These are phyloP conservation scores for Coemansia sp. DNA, from an alignment of 192 early-diverging fungal genomes.

Conservation along the genomic window DNA sequence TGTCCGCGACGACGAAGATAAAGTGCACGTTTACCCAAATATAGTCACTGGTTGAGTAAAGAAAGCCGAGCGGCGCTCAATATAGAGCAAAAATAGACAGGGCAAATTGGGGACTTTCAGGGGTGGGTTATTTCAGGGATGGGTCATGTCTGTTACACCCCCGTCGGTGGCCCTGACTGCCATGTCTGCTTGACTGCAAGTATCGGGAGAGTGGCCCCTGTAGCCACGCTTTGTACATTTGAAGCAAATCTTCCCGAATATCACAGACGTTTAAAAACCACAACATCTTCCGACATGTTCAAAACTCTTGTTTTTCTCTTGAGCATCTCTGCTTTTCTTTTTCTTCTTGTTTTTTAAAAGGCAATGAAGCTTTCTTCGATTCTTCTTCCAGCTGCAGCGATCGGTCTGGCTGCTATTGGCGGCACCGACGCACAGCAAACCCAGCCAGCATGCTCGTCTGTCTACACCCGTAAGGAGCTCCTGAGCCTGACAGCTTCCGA, in stretches of 20 bases:
- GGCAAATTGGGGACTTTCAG: background rate
- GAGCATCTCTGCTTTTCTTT: background rate
- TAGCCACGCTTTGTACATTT: background rate
- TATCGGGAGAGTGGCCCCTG: background rate
- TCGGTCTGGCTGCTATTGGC: conserved; percentile 33
- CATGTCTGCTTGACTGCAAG: background rate
- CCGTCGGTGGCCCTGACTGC: background rate
- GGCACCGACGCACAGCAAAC: conserved; percentile 36
- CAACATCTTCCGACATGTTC: background rate
- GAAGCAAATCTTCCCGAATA: no score
- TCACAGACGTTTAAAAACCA: background rate
- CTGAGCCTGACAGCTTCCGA: conserved; percentile 40
- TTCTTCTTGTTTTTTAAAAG: background rate
- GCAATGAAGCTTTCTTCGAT: conserved; percentile 37
- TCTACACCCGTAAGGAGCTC: conserved; percentile 52
- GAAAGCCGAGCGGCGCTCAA: background rate
- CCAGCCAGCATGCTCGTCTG: conserved; percentile 41
- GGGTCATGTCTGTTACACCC: background rate
- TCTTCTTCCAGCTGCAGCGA: conserved; percentile 22
- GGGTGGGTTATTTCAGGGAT: background rate
- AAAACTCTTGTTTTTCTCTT: background rate
- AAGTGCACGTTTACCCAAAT: no score
- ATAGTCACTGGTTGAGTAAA: no score
- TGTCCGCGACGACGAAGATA: background rate
- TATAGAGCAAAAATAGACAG: conserved; percentile 2